A percentile compares a stretch with the other conserved stretches of the same genome.
Conservation (phyloP, 208 protist genomes). For the Trypanosomatidae sp. region DNA sequence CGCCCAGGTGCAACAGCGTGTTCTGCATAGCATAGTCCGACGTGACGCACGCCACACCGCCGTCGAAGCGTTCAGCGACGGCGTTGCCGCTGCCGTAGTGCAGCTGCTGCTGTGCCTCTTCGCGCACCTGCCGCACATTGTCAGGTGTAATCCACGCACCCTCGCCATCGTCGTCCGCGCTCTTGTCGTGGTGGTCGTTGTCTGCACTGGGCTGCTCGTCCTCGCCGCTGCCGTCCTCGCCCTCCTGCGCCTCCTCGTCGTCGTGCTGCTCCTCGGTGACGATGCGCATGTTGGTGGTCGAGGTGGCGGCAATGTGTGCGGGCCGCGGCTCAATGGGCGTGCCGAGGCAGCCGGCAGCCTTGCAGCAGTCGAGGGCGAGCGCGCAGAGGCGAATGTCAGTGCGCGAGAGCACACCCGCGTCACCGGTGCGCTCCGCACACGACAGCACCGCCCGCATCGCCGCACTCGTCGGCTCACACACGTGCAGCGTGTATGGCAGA, state of each 20-base stretch:
- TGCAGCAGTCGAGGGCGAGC: slow-evolving; percentile 72
- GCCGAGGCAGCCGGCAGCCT: slow-evolving; percentile 13
- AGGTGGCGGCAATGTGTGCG: slow-evolving; percentile 39
- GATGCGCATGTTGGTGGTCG: slow-evolving; percentile 14
- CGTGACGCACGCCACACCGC: slow-evolving; percentile 84
- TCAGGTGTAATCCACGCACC: slow-evolving; percentile 89
- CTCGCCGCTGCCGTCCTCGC: slow-evolving; percentile 4
- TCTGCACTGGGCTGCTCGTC: slow-evolving; percentile 32
- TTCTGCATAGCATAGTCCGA: slow-evolving; percentile 95
- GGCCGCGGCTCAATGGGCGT: slow-evolving; percentile 40
- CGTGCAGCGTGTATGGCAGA: slow-evolving; percentile 41
- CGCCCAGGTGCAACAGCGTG: slow-evolving; percentile 84
- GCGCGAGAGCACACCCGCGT: slow-evolving; percentile 77
- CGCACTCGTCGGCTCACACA: slow-evolving; percentile 56
- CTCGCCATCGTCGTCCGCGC: slow-evolving; percentile 29
- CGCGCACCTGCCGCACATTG: slow-evolving; percentile 54
- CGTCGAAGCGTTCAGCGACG: slow-evolving; percentile 27
- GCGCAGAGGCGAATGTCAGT: slow-evolving; percentile 86
- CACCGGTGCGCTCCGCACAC: slow-evolving; percentile 80
- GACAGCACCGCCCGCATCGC: slow-evolving; percentile 37
- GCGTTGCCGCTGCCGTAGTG: slow-evolving; percentile 1
- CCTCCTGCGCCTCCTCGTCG: slow-evolving; percentile 3
- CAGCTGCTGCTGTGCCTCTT: neutral
- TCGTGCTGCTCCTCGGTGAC: slow-evolving; percentile 18
- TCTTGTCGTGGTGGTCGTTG: slow-evolving; percentile 11